Evolutionary conservation across 306 rosid genomes (phyloP), one percentile per base, ranked within the genome.

Genomic region (Rosa multiflora): DNA sequence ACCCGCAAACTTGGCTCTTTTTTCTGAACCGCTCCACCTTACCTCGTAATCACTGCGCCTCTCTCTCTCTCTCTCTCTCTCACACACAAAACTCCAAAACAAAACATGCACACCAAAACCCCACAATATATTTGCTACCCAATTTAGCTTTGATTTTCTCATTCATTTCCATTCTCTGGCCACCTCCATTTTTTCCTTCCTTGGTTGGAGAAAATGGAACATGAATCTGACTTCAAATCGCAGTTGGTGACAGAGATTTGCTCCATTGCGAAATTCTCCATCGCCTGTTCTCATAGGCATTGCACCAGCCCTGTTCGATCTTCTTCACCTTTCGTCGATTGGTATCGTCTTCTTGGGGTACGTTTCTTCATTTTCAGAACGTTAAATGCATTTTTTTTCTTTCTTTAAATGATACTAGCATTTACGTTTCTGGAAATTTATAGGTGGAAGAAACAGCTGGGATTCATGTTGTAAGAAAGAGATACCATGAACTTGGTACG

Each of bases 311-410:
- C 87, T 5, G 4, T 74, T 20, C 78, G 78, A 46, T 42, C 83
- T 1, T 58, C 43, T 32, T 63, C 83, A 21, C 74, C 81, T 74
- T 90, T 95, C 82, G 42, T 91, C 11, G 99, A 95, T 81, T 95
- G 99, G 99, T 93, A 95, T 79, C 92, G 83, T 80, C 80, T 95
- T 83, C 90, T 95, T 73, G 91, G 96, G 72, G 99, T 95, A 82
- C 59, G 97, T 84, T 62, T 51, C 69, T 67, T 70, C 55, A 37
- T 77, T 26, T 26, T 18, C 29, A 14, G 32, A 15, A 46, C 35
- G 46, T 61, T 3, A 58, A 56, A 63, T 8, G 43, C 53, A 1
- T 76, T 42, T 76, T 37, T 3, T 40, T 70, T 53, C 55, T 77
- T 76, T 12, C 15, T 68, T 73, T 32, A 17, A 29, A 26, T 71